Base-by-base conservation (phyloP, 1,284 basidiomycete species). In the Papiliotrema terrestris region DNA sequence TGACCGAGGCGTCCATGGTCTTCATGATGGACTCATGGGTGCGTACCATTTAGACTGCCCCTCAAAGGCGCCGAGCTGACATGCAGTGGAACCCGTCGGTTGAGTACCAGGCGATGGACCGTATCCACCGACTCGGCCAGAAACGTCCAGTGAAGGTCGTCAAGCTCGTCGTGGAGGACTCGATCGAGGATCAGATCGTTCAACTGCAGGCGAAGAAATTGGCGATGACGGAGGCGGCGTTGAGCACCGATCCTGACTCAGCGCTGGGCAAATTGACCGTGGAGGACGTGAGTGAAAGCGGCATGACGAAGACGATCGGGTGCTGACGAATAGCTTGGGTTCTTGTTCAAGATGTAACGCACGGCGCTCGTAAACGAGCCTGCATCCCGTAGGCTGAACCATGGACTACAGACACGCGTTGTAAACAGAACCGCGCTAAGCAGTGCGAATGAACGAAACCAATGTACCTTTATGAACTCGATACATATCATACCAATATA, bases 161-260 rank as follows among this genome's bases (percentile, higher is more conserved):
- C 73, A 94, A 98, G 69, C 82, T 98, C 37, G 89, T 98, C 29
- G 84, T 98, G 52, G 93, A 98, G 74, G 94, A 98, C 73, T 92
- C 89, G 61, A 97, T 98, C 63, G 95, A 98, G 75, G 89, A 88
- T 67, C 86, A 92, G 60, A 66, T 72, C 44, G 66, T 80, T 9
- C 78, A 94, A 83, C 81, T 98, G 17, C 95, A 98, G 77, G 90
- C 95, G 23, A 75, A 75, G 52, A 76, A 77, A 63, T 62, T 78
- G 49, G 74, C 76, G 26, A 77, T 78, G 72, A 78, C 76, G 6
- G 71, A 67, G 52, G 65, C 57, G 36, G 60, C 63, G 15, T 57
- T 70, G 52, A 52, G 67, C 46, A 62, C 65, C n/a, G 65, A 66
- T 55, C 68, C 74, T 15, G 75, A 69, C 45, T 56, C 67, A 19